phyloP scores from a whole-genome alignment of 2,329 filamentous ascomycete genomes.

The Botrytis galanthina region DNA sequence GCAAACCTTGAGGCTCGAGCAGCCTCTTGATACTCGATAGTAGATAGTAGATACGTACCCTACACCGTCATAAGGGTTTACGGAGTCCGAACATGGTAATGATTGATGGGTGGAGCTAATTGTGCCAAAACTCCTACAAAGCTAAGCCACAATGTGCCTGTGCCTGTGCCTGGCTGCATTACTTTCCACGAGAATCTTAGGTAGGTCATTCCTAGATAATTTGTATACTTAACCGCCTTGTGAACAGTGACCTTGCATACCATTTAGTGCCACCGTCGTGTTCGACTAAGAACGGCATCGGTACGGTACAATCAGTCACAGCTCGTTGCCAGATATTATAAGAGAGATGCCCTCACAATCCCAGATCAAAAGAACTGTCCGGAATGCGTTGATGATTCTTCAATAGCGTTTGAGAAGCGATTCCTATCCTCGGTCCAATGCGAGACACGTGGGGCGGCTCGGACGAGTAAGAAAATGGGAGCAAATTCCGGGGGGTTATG shows the following conservation, averaged over 20 bases:
- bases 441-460: conserved; percentile 19
- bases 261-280: neutral
- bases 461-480: conserved; percentile 7
- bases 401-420: conserved; percentile 10
- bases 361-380: neutral
- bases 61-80: conserved; percentile 17
- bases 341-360: neutral
- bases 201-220: conserved; percentile 9
- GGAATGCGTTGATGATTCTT: neutral
- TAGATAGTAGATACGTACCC: conserved; percentile 6
- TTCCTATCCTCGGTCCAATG: conserved; percentile 3
- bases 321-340: neutral
- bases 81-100: neutral
- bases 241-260: conserved; percentile 16
- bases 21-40: conserved; percentile 4
- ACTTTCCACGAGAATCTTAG: neutral
- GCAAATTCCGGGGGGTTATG: neutral
- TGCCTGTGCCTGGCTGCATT: conserved; percentile 8
- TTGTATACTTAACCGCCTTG: conserved; percentile 10
- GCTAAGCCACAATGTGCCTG: conserved; percentile 19
- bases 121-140: conserved; percentile 9
- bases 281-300: neutral
- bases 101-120: neutral
- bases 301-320: neutral
- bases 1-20: conserved; percentile 13